Conservation (phyloP, 441 rosid species). For the Brassica balearica region DNA sequence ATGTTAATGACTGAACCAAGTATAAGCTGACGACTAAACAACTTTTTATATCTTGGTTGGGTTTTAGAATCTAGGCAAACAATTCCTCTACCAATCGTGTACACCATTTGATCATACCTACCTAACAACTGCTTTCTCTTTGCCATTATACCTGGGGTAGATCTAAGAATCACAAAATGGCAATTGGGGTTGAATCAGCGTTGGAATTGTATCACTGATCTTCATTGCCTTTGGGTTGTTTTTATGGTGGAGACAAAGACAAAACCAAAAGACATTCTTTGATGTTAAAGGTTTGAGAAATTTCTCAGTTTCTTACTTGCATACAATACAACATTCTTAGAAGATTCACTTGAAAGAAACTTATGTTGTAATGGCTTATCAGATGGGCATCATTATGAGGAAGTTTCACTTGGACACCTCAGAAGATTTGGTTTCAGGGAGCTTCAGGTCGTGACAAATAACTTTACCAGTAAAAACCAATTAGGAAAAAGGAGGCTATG, state of each 20-base stretch:
- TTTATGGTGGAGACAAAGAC: constrained; percentile 89
- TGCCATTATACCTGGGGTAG: constrained; percentile 44
- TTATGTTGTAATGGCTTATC: constrained; percentile 6
- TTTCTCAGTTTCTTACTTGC: constrained; percentile 21
- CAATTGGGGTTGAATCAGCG: constrained; percentile 77
- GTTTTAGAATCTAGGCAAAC: not conserved
- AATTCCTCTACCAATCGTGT: not conserved
- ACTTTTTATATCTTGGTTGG: not conserved
- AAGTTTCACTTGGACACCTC: constrained; percentile 45
- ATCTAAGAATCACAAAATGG: constrained; percentile 68
- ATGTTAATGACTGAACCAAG: not conserved
- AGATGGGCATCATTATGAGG: constrained; percentile 48
- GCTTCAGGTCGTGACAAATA: constrained; percentile 84
- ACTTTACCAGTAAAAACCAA: constrained; percentile 76
- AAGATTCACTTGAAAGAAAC: not conserved
- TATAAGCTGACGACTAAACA: not conserved
- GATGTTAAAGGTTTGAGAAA: constrained; percentile 78
- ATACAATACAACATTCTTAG: not conserved
- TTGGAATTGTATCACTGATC: constrained; percentile 63
- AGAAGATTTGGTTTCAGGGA: constrained; percentile 75
- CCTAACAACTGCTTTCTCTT: constrained; percentile 40
- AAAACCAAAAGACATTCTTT: constrained; percentile 66
- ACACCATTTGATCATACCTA: constrained; percentile 1
- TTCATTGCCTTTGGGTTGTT: constrained; percentile 62
- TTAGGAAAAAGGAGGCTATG: constrained; percentile 86